phyloP scores from a whole-genome alignment of 495 filamentous ascomycete genomes.

The Podospora australis region DNA sequence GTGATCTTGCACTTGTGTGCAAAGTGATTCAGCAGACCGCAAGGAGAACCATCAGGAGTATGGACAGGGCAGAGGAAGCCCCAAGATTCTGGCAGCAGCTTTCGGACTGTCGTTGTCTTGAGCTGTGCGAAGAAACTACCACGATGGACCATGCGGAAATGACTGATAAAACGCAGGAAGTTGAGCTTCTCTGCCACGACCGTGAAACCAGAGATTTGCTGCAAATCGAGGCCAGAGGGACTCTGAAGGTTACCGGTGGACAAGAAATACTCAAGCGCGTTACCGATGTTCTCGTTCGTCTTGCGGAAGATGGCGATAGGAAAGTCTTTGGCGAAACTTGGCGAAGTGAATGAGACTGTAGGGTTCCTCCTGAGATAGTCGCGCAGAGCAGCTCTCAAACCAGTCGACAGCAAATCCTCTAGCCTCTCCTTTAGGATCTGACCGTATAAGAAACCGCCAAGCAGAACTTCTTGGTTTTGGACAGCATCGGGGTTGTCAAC shows the following conservation, averaged over 20 bases:
- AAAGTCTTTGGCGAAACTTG: slow-evolving; percentile 72
- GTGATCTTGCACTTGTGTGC: slow-evolving; percentile 90
- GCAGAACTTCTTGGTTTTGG: slow-evolving; percentile 85
- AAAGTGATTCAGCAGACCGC: slow-evolving; percentile 90
- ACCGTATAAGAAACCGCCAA: slow-evolving; percentile 88
- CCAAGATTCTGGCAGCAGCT: slow-evolving; percentile 94
- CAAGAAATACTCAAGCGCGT: slow-evolving; percentile 85
- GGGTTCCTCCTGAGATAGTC: slow-evolving; percentile 67
- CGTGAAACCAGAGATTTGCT: slow-evolving; percentile 89
- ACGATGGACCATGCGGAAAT: slow-evolving; percentile 98
- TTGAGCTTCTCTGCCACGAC: slow-evolving; percentile 99
- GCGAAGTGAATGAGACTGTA: slow-evolving; percentile 58
- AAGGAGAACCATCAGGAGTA: slow-evolving; percentile 92
- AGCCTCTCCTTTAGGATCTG: slow-evolving; percentile 92
- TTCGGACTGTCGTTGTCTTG: slow-evolving; percentile 95
- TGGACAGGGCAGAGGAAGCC: slow-evolving; percentile 95
- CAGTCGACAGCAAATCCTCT: slow-evolving; percentile 73
- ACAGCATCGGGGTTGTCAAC: slow-evolving; percentile 94
- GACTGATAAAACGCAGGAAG: slow-evolving; percentile 96
- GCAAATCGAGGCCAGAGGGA: slow-evolving; percentile 85
- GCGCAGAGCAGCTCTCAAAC: slow-evolving; percentile 51
- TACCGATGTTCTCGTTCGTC: slow-evolving; percentile 82
- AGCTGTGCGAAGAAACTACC: slow-evolving; percentile 97
- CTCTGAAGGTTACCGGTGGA: slow-evolving; percentile 92
- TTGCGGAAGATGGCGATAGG: slow-evolving; percentile 65